A percentile compares a stretch with the other conserved stretches of the same genome.
Evolutionary conservation across 179 eudicot species (phyloP).

Genomic region (Silene vulgaris): DNA sequence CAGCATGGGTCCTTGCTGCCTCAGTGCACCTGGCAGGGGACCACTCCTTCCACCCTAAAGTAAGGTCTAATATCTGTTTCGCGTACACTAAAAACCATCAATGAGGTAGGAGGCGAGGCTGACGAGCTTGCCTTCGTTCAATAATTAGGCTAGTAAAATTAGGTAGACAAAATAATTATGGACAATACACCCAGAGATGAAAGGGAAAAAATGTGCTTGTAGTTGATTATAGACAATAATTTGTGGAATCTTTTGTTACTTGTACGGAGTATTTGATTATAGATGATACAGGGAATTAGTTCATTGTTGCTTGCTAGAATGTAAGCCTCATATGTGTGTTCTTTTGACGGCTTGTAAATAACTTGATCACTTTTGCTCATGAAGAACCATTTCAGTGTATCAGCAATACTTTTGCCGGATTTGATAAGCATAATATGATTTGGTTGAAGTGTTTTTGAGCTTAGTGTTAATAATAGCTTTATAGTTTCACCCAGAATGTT

Average conservation of each 20-base stretch:
- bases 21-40: no score
- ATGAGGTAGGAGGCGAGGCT: not conserved
- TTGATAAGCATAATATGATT: not conserved
- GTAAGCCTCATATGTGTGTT: not conserved
- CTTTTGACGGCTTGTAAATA: not conserved
- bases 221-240: no score
- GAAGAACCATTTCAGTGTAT: not conserved
- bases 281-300: not conserved
- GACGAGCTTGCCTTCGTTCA: not conserved
- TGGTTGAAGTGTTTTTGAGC: not conserved
- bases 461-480: constrained; percentile 1
- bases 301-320: not conserved
- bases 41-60: not conserved
- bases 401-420: not conserved
- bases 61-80: not conserved
- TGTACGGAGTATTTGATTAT: not conserved
- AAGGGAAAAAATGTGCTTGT: not conserved
- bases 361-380: not conserved
- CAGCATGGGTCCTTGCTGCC: no score
- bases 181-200: not conserved
- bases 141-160: not conserved
- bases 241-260: not conserved
- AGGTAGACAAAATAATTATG: not conserved
- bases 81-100: not conserved
- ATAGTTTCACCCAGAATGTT: not conserved